These are phyloP conservation scores for Paraconiothyrium brasiliense DNA, from an alignment of 2,329 filamentous ascomycete genomes.

Conservation along the genomic window DNA sequence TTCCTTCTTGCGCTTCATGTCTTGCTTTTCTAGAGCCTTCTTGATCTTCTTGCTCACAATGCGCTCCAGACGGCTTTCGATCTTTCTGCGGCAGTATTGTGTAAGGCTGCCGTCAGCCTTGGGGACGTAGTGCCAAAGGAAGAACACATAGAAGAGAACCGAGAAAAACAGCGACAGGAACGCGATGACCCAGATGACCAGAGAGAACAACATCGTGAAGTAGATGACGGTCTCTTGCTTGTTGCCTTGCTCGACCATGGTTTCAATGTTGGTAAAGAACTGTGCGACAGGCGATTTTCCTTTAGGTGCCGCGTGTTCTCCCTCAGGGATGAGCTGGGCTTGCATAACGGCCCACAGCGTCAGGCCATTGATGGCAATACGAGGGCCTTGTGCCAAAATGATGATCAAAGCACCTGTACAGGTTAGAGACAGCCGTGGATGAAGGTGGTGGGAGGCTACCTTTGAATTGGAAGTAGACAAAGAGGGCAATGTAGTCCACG, in stretches of 20 bases:
- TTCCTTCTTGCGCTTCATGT: conserved; percentile 56
- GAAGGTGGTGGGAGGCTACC: conserved; percentile 45
- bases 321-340: conserved; percentile 73
- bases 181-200: conserved; percentile 88
- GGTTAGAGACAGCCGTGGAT: conserved; percentile 29
- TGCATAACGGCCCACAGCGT: conserved; percentile 87
- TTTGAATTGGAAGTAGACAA: conserved; percentile 86
- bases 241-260: conserved; percentile 73
- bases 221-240: conserved; percentile 83
- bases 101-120: conserved; percentile 79
- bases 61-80: conserved; percentile 82
- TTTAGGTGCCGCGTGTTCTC: conserved; percentile 60
- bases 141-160: conserved; percentile 81
- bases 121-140: conserved; percentile 92
- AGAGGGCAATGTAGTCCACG: conserved; percentile 87
- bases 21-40: conserved; percentile 84
- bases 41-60: conserved; percentile 90
- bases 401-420: conserved; percentile 83
- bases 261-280: conserved; percentile 84
- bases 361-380: conserved; percentile 88
- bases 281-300: conserved; percentile 72
- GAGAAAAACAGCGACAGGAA: conserved; percentile 78
- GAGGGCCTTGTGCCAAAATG: conserved; percentile 88
- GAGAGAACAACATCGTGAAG: conserved; percentile 89
- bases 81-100: conserved; percentile 89